phyloP scores from a whole-genome alignment of 768 basidiomycete genomes.

The Cyclocybe cylindracea region DNA sequence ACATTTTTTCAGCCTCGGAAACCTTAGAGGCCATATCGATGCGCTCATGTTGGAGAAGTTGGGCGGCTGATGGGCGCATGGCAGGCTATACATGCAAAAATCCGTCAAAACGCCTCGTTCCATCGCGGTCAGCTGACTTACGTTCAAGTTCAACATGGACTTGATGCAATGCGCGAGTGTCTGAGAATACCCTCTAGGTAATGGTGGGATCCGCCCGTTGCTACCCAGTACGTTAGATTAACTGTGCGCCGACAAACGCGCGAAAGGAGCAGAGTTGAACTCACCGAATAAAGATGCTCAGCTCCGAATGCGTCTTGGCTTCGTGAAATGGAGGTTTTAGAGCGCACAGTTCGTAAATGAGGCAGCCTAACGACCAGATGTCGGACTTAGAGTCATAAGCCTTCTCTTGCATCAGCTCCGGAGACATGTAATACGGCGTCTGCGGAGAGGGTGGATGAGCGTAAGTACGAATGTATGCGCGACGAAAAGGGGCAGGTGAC shows the following conservation, averaged over 20 bases:
- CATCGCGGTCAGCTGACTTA: conserved; percentile 23
- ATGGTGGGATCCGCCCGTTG: conserved; percentile 88
- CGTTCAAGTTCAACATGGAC: conserved; percentile 85
- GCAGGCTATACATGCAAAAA: conserved; percentile 57
- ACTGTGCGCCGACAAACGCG: background rate
- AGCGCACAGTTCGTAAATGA: conserved; percentile 95
- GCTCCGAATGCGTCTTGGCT: conserved; percentile 86
- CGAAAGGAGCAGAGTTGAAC: conserved; percentile 13
- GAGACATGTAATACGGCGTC: conserved; percentile 99
- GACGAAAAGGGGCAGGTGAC: background rate
- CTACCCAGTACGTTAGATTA: conserved; percentile 30
- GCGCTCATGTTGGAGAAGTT: conserved; percentile 80
- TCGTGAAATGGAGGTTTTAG: conserved; percentile 92
- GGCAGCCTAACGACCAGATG: conserved; percentile 97
- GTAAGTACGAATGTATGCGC: background rate
- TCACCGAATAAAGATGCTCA: conserved; percentile 79
- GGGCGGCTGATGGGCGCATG: conserved; percentile 81
- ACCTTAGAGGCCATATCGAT: conserved; percentile 72
- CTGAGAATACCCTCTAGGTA: conserved; percentile 83
- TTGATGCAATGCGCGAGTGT: conserved; percentile 74
- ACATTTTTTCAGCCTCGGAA: conserved; percentile 80
- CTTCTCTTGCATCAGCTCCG: conserved; percentile 96
- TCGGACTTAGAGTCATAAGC: conserved; percentile 98
- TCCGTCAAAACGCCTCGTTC: background rate
- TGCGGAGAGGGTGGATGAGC: conserved; percentile 27